A percentile compares a stretch with the other conserved stretches of the same genome.
Evolutionary conservation across 2,329 filamentous ascomycete genomes (phyloP).

Genomic region (Fonsecaea erecta): DNA sequence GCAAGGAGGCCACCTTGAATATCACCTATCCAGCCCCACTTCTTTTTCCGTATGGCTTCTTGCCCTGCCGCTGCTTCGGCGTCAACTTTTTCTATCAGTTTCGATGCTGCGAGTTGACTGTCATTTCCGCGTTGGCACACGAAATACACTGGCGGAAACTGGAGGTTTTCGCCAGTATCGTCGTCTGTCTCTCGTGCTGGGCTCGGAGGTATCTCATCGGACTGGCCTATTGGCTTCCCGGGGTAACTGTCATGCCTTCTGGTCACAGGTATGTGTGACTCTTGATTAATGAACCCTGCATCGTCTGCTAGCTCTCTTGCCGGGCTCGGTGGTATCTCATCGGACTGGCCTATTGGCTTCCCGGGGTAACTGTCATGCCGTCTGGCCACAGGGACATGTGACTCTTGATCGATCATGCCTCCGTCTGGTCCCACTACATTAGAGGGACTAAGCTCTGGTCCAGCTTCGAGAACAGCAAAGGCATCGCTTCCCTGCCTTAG

Average conservation of each 20-base stretch:
- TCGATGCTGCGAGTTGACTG: constrained; percentile 52
- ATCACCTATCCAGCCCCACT: constrained; percentile 35
- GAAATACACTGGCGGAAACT: constrained; percentile 43
- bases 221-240: constrained; percentile 39
- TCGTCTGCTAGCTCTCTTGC: constrained; percentile 15
- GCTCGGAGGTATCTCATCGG: constrained; percentile 33
- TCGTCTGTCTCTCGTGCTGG: constrained; percentile 12
- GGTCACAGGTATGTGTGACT: constrained; percentile 17
- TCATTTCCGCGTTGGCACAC: constrained; percentile 57
- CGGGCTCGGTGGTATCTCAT: constrained; percentile 30
- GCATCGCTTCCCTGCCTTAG: constrained; percentile 37
- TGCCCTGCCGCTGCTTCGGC: constrained; percentile 4
- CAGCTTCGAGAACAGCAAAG: constrained; percentile 23
- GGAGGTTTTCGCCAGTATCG: background rate
- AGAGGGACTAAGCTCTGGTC: background rate
- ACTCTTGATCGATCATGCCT: constrained; percentile 13
- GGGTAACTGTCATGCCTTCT: constrained; percentile 1
- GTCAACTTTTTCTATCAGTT: constrained; percentile 44
- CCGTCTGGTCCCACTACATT: background rate
- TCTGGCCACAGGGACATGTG: constrained; percentile 16
- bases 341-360: constrained; percentile 40
- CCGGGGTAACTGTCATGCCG: background rate
- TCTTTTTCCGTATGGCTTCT: constrained; percentile 5
- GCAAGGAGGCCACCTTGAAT: constrained; percentile 35
- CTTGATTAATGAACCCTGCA: constrained; percentile 10